A percentile compares a stretch with the other conserved stretches of the same genome.
These are phyloP conservation scores for Wickerhamiella parazyma DNA, from an alignment of 805 yeast genomes.

Conservation along the genomic window DNA sequence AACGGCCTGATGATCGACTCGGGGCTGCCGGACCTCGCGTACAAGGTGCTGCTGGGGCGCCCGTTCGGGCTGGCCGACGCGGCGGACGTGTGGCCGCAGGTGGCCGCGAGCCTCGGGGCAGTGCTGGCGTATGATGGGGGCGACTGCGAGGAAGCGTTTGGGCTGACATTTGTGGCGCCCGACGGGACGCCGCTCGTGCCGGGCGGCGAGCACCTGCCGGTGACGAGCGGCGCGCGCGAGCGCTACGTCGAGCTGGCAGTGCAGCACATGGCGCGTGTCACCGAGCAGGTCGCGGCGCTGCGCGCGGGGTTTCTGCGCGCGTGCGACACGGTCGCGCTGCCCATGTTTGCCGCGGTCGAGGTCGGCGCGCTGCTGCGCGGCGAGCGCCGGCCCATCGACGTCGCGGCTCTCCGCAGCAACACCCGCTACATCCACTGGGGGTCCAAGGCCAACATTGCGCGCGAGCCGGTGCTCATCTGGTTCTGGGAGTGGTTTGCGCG, in stretches of 20 bases:
- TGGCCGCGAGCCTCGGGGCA: conserved; percentile 38
- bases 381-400: conserved; percentile 54
- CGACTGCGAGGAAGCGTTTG: conserved; percentile 36
- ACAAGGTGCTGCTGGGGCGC: conserved; percentile 52
- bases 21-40: conserved; percentile 60
- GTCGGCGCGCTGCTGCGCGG: conserved; percentile 71
- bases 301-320: conserved; percentile 60
- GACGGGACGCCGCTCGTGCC: conserved; percentile 45
- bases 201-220: conserved; percentile 43
- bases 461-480: conserved; percentile 45
- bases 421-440: conserved; percentile 64
- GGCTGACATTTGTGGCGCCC: conserved; percentile 52
- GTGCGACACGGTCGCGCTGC: conserved; percentile 67
- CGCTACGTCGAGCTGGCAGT: conserved; percentile 52
- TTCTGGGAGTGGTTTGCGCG: conserved; percentile 69
- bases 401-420: conserved; percentile 50
- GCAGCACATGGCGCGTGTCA: conserved; percentile 43
- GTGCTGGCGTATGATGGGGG: conserved; percentile 33
- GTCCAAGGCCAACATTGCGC: conserved; percentile 23
- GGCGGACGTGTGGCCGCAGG: conserved; percentile 51
- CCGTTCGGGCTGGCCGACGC: conserved; percentile 52
- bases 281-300: conserved; percentile 43
- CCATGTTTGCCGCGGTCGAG: conserved; percentile 69
- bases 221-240: conserved; percentile 44
- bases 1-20: conserved; percentile 79